Base-by-base conservation (phyloP, 192 early-diverging fungal species). In the Backusella psychrophila region DNA sequence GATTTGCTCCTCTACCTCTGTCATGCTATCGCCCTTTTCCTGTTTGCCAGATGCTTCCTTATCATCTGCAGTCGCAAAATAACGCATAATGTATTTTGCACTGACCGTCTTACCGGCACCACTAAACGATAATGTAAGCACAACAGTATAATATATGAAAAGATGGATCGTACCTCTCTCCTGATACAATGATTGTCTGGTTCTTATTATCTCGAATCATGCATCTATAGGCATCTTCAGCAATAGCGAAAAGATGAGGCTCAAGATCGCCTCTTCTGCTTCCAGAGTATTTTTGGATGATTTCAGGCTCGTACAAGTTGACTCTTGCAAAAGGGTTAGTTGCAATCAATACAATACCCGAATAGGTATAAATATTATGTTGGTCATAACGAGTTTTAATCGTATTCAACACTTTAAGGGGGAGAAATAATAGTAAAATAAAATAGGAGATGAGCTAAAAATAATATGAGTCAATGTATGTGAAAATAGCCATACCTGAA, bases 101-200 rank as follows among this genome's bases (percentile, higher is more conserved):
- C 90, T 93, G 67, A 95, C 94, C n/a, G 98, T 99, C 83, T 99
- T 99, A 84, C 98, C 98, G 38, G 98, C 98, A 80, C 96, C 95
- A 71, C 91, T 90, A 75, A 34, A 68, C 9, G n/a, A 19, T 9
- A 74, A 59, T 52, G 2, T 33, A 11, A 52, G 33, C n/a, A 56
- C n/a, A 46, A 19, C n/a, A n/a, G 0, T 19, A 68, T 68, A 36
- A n/a, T 36, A 68, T 34, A 36, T 34, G 31, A 35, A 68, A n/a
- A 44, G 5, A 67, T 34, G 79, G 76, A 56, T 59, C 33, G 33
- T 82, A 88, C 87, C 86, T 94, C 85, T 99, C 98, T 70, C 98
- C 98, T 11, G 94, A 96, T 41, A 98, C 96, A 65, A 99, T 97
- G 81, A 99, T 97, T n/a, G 96, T 97, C 85, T 99, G 98, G 88